phyloP scores from a whole-genome alignment of 208 protist genomes.

The Crithidia brevicula region DNA sequence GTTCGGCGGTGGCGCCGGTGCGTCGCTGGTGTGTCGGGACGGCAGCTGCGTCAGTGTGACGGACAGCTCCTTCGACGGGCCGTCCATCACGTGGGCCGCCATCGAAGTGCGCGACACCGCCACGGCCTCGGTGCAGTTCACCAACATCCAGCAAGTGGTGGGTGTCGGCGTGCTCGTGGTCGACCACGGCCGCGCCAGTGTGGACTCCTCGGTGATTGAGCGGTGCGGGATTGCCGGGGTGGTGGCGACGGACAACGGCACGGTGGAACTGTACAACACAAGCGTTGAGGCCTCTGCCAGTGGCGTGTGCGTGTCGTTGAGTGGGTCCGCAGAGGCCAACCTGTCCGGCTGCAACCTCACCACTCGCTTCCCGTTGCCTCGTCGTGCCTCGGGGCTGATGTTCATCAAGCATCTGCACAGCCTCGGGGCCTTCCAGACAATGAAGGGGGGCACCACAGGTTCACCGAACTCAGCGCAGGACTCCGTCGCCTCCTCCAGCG shows the following conservation, averaged over 20 bases:
- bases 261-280: slow-evolving; percentile 31
- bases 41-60: slow-evolving; percentile 16
- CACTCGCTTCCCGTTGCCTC: slow-evolving; percentile 23
- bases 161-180: slow-evolving; percentile 39
- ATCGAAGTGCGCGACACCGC: slow-evolving; percentile 30
- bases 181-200: slow-evolving; percentile 3
- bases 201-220: slow-evolving; percentile 32
- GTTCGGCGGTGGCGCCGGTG: slow-evolving; percentile 30
- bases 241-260: slow-evolving; percentile 24
- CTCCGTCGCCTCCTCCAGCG: neutral
- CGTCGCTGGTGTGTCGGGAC: slow-evolving; percentile 26
- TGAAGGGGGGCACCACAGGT: neutral
- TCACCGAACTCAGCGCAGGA: neutral
- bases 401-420: slow-evolving; percentile 12
- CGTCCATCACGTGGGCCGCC: slow-evolving; percentile 37
- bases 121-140: slow-evolving; percentile 5
- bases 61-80: slow-evolving; percentile 40
- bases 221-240: slow-evolving; percentile 41
- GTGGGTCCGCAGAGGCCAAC: slow-evolving; percentile 11
- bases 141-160: slow-evolving; percentile 34
- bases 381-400: slow-evolving; percentile 7
- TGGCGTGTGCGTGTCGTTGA: slow-evolving; percentile 40
- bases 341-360: slow-evolving; percentile 27
- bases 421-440: neutral
- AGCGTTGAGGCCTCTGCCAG: slow-evolving; percentile 32